phyloP scores from a whole-genome alignment of 176 grass and related monocot species.

The Otatea glauca region DNA sequence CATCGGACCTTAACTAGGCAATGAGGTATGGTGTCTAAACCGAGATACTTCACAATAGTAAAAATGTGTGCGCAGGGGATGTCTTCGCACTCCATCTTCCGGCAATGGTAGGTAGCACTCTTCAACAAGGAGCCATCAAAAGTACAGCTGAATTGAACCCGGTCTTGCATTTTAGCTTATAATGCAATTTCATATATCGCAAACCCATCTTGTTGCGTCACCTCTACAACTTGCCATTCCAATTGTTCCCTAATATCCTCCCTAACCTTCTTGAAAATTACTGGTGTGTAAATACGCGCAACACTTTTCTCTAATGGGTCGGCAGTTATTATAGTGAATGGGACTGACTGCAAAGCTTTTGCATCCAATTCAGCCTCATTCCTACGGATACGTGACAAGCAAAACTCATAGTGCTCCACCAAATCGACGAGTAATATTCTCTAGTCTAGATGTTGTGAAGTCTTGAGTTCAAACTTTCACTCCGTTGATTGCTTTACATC shows the following conservation, averaged over 20 bases:
- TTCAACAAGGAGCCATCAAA: too few relatives aligned
- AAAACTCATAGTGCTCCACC: slow-evolving; percentile 36
- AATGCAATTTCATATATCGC: too few relatives aligned
- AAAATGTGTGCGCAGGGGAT: too few relatives aligned
- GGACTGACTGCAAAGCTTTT: not conserved
- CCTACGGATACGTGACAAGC: not conserved
- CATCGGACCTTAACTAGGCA: too few relatives aligned
- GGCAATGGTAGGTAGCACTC: too few relatives aligned
- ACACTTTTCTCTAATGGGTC: slow-evolving; percentile 20
- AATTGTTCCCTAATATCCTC: not conserved
- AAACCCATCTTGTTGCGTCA: not conserved
- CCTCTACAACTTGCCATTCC: slow-evolving; percentile 22
- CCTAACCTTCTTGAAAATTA: slow-evolving; percentile 29
- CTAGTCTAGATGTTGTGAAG: slow-evolving; percentile 23
- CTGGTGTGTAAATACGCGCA: slow-evolving; percentile 29
- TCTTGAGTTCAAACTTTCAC: slow-evolving; percentile 15
- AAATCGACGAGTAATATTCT: slow-evolving; percentile 34
- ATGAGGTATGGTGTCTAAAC: not conserved
- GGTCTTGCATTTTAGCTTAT: too few relatives aligned
- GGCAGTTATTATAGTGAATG: not conserved
- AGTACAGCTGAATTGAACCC: too few relatives aligned
- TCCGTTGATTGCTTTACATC: slow-evolving; percentile 28
- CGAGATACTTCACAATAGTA: not conserved
- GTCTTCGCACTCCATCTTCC: too few relatives aligned
- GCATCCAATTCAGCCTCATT: slow-evolving; percentile 34